Evolutionary conservation across 2,329 filamentous ascomycete genomes (phyloP).

Genomic region (Nannizzia gypsea): DNA sequence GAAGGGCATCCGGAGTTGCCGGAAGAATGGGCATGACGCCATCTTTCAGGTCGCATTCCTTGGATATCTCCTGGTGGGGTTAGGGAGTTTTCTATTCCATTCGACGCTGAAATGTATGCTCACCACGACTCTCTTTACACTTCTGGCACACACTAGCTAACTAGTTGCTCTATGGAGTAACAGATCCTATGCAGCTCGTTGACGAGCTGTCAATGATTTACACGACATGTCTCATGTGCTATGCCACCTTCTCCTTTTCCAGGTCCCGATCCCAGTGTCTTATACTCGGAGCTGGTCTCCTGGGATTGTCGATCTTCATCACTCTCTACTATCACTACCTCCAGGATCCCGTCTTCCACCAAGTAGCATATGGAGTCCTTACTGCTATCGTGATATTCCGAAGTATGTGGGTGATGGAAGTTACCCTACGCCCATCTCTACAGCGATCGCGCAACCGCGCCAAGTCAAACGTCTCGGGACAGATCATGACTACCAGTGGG

Average conservation of each 20-base stretch:
- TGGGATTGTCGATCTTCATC: constrained; percentile 52
- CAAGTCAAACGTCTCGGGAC: constrained; percentile 31
- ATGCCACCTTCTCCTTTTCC: constrained; percentile 63
- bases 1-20: constrained; percentile 63
- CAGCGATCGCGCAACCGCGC: constrained; percentile 35
- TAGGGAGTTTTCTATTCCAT: constrained; percentile 53
- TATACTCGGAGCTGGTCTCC: constrained; percentile 46
- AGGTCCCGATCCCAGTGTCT: constrained; percentile 41
- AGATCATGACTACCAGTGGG: constrained; percentile 25
- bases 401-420: constrained; percentile 67
- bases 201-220: constrained; percentile 64
- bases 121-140: neutral
- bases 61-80: constrained; percentile 51
- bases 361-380: constrained; percentile 62
- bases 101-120: constrained; percentile 48
- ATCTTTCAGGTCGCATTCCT: constrained; percentile 61
- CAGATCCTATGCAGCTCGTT: constrained; percentile 59
- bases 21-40: constrained; percentile 57
- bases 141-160: constrained; percentile 15
- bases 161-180: neutral
- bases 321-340: constrained; percentile 71
- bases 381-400: constrained; percentile 59
- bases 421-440: constrained; percentile 49
- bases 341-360: constrained; percentile 72
- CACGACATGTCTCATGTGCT: constrained; percentile 58